Conservation (phyloP, 192 early-diverging fungal species). For the Podila epigama region DNA sequence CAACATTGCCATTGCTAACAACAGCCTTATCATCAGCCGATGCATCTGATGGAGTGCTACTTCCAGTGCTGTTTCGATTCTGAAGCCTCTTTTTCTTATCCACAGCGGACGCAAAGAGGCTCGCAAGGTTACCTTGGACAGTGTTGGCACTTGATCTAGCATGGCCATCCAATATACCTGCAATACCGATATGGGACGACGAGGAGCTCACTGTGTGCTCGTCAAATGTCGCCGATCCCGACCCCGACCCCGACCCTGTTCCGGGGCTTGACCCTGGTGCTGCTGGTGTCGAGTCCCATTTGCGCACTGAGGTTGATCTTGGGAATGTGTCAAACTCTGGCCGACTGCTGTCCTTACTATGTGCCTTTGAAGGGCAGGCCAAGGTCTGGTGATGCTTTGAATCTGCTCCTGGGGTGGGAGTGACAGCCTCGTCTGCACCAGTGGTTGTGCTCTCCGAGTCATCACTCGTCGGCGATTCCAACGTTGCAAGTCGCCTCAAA, state of each 20-base stretch:
- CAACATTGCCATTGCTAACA: background rate
- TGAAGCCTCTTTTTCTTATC: constrained; percentile 18
- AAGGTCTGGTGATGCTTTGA: constrained; percentile 18
- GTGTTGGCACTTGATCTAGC: constrained; percentile 5
- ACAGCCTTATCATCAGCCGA: background rate
- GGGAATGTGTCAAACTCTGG: constrained; percentile 22
- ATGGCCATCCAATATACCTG: constrained; percentile 31
- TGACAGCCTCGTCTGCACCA: constrained; percentile 1
- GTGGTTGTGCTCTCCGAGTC: constrained; percentile 8
- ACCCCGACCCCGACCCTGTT: background rate
- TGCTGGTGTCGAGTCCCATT: background rate
- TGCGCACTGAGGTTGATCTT: background rate
- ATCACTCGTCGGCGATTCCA: constrained; percentile 23
- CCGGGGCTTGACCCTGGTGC: background rate
- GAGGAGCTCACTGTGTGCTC: background rate
- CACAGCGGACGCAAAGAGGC: constrained; percentile 14
- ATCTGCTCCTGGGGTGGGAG: constrained; percentile 21
- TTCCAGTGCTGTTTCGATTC: background rate
- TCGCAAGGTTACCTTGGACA: constrained; percentile 30
- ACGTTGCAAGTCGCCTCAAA: constrained; percentile 12
- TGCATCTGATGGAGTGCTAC: no score
- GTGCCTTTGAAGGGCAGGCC: background rate
- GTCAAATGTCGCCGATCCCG: background rate
- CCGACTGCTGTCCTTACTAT: background rate
- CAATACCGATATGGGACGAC: constrained; percentile 36